Base-by-base conservation (phyloP, 352 stramenopile species). In the Sclerospora graminicola region DNA sequence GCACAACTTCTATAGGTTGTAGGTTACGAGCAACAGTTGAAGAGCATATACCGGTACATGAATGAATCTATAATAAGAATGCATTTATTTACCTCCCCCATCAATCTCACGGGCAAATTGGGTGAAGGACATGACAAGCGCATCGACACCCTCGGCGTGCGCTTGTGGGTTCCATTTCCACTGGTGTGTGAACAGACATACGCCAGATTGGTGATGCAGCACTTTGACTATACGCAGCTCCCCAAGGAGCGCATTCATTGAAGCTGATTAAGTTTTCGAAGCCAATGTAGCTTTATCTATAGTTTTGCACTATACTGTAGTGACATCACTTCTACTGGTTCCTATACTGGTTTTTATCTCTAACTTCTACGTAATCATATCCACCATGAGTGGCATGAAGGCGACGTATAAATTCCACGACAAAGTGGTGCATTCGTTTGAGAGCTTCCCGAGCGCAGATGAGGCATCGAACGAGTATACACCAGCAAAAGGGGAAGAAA, bases 81-180 rank as follows among this genome's bases (percentile, higher is more conserved):
- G 16, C 18, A 8, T 9, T 13, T n/a, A 28, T 48, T 42, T 41
- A 84, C 71, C 69, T 44, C 80, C 80, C 8, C 73, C 80, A 45
- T 92, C 80, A 51, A 92, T 88, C 63, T 92, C 80, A 10, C 80
- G 69, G 6, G 77, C 77, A 47, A 92, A 92, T 46, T 92, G 80
- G 20, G 65, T 80, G 44, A 92, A 85, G 27, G 72, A 85, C 57
- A 87, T 74, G 18, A 92, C 74, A 20, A 92, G 71, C 39, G 80
- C 63, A 38, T 88, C 70, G 9, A 88, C 60, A 11, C 76, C 77
- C 28, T 89, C 75, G 2, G 59, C 68, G 24, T 88, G 72, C 11
- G 72, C 80, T 33, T 87, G 67, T 14, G 73, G 57, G 27, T 85
- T 61, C 80, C 80, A 92, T 44, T 87, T 83, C 80, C 80, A 92